A percentile compares a stretch with the other conserved stretches of the same genome.
Conservation (phyloP, 1,139 yeast species). For the Nematodospora anomalae region DNA sequence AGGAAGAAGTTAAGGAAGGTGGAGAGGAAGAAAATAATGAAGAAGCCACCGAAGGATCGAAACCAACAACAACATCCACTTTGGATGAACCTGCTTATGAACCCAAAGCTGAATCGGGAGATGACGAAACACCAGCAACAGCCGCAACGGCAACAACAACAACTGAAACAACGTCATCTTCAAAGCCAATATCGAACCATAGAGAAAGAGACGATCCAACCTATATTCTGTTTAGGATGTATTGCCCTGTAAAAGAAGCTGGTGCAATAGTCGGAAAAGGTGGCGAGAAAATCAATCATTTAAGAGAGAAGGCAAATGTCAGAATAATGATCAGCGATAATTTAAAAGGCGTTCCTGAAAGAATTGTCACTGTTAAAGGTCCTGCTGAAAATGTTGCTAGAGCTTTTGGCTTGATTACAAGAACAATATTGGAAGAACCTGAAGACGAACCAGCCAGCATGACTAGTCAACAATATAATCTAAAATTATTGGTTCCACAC, state of each 20-base stretch:
- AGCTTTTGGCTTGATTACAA: conserved; percentile 74
- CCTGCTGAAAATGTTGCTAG: conserved; percentile 78
- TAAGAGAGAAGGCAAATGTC: conserved; percentile 66
- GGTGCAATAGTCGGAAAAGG: conserved; percentile 73
- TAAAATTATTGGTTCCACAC: conserved; percentile 74
- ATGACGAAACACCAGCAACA: neutral
- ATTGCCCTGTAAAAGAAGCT: conserved; percentile 78
- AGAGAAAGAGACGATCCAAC: conserved; percentile 53
- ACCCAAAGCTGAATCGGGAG: neutral
- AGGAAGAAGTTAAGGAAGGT: conserved; percentile 9
- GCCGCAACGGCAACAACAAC: conserved; percentile 1
- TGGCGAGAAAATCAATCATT: conserved; percentile 68
- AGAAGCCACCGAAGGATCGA: neutral
- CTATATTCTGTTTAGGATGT: conserved; percentile 67
- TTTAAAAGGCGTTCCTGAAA: conserved; percentile 68
- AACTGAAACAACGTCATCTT: conserved; percentile 10
- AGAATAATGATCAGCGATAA: conserved; percentile 79
- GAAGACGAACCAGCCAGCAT: conserved; percentile 62
- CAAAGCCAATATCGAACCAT: conserved; percentile 27
- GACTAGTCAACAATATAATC: conserved; percentile 53
- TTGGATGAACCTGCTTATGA: conserved; percentile 3
- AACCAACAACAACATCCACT: neutral
- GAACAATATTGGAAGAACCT: conserved; percentile 68
- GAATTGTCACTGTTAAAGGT: conserved; percentile 77
- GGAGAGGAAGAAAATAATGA: neutral